Conservation (phyloP, 2,329 filamentous ascomycete genomes). For the Alternaria burnsii region DNA sequence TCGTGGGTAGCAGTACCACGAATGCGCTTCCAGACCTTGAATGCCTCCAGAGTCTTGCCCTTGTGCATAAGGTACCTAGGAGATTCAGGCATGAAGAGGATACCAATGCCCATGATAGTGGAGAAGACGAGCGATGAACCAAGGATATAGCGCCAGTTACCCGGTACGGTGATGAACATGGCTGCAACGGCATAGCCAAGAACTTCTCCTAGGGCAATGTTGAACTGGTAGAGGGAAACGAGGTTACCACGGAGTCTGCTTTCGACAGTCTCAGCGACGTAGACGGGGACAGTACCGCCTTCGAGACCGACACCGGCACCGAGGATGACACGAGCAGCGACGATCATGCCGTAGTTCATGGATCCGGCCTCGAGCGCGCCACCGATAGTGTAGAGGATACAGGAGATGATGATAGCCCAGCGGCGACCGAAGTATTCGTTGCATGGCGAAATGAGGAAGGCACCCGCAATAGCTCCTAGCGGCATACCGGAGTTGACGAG, state of each 20-base stretch:
- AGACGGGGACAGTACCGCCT: constrained; percentile 77
- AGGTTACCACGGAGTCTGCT: constrained; percentile 73
- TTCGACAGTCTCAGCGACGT: constrained; percentile 77
- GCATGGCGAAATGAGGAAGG: constrained; percentile 69
- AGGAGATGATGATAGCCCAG: constrained; percentile 74
- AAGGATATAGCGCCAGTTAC: constrained; percentile 78
- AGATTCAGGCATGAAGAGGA: constrained; percentile 75
- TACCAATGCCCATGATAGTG: constrained; percentile 68
- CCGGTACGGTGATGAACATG: constrained; percentile 73
- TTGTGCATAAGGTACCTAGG: constrained; percentile 77
- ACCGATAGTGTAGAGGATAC: constrained; percentile 74
- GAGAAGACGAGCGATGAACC: constrained; percentile 77
- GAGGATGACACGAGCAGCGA: constrained; percentile 72
- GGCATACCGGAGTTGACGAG: constrained; percentile 76
- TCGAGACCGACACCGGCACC: constrained; percentile 76
- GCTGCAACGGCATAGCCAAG: constrained; percentile 76
- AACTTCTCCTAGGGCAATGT: constrained; percentile 78
- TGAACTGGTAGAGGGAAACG: constrained; percentile 78
- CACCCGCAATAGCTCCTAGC: constrained; percentile 74
- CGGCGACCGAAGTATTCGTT: constrained; percentile 74
- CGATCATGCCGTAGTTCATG: constrained; percentile 75
- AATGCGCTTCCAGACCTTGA: constrained; percentile 76
- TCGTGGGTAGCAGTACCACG: constrained; percentile 67
- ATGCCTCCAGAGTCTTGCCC: constrained; percentile 66
- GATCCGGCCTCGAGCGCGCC: constrained; percentile 73